Conservation (phyloP, 495 filamentous ascomycete species). For the Aspergillus sparsus region DNA sequence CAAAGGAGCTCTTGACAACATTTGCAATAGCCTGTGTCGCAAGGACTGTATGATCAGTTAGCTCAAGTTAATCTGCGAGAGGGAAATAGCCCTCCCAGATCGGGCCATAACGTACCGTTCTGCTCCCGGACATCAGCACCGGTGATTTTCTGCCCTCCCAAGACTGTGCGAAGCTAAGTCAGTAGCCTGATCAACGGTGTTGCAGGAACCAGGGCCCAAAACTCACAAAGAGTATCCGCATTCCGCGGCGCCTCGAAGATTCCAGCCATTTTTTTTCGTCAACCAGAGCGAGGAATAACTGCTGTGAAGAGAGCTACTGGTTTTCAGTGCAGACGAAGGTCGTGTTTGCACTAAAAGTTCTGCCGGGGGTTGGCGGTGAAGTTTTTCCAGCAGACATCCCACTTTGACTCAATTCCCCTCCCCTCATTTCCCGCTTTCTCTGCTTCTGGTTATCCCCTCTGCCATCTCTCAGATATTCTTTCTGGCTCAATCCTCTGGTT, state of each 20-base stretch:
- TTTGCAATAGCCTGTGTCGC: constrained; percentile 97
- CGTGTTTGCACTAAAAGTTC: constrained; percentile 47
- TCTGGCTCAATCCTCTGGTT: constrained; percentile 21
- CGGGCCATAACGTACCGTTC: constrained; percentile 63
- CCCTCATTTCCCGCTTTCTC: constrained; percentile 20
- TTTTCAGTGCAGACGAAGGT: constrained; percentile 17
- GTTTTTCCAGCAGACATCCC: constrained; percentile 40
- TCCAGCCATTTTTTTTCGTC: constrained; percentile 64
- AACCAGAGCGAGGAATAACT: constrained; percentile 28
- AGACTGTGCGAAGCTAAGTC: constrained; percentile 57
- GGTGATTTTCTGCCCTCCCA: constrained; percentile 92
- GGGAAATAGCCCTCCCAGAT: background rate
- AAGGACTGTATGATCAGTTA: constrained; percentile 59
- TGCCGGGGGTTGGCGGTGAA: constrained; percentile 47
- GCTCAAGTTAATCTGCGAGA: background rate
- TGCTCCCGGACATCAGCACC: constrained; percentile 95
- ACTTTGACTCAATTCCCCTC: constrained; percentile 37
- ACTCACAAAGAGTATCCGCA: constrained; percentile 78
- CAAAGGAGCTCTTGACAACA: constrained; percentile 98
- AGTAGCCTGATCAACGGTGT: constrained; percentile 28
- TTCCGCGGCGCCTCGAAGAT: constrained; percentile 89
- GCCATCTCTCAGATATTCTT: constrained; percentile 17
- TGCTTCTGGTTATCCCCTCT: constrained; percentile 19
- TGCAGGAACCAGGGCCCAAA: constrained; percentile 1
- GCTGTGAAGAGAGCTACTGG: constrained; percentile 32